Evolutionary conservation across 179 eudicot species (phyloP), one percentile per base, ranked within the genome.

Genomic region (Monotropa hypopitys): DNA sequence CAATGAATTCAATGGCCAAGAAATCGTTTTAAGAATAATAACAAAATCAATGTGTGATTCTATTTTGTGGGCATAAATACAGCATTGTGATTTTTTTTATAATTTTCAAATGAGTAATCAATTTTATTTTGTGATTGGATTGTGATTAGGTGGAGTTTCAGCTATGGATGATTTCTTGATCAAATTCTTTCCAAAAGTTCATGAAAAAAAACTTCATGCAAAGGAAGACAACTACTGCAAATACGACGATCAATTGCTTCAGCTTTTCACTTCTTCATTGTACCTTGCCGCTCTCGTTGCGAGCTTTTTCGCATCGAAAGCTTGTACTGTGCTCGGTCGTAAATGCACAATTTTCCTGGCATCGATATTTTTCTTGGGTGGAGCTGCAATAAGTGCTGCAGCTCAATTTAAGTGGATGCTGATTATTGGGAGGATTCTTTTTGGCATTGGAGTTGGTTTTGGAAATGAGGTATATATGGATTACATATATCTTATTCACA

Each of bases 201-300:
- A 80, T 20, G 74, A 74, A 18, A 77, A 72, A 47, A 83, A 83
- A 38, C 76, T 68, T 8, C 59, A 68, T 6, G 83, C 83, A 0
- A 75, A 69, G 65, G 85, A 83, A 75, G 38, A 80, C 69, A 83
- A 83, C 67, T 83, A 83, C 51, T 83, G 85, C 81, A 83, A 83
- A 32, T 83, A 72, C 63, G 70, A 83, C 51, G 72, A 80, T 30
- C 83, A 77, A 45, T 21, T 56, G 32, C 77, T 83, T 12, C 85
- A 83, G 76, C 61, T 83, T 10, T 83, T 83, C 77, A 83, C 81
- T 0, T 83, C 85, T 0, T 83, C 83, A 3, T 16, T 80, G n/a
- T 83, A 83, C 77, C 83, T 83, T 7, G 78, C 82, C 1, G 82
- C 82, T 0, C 76, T 80, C 0, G 43, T 76, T 2, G 71, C 83